A percentile compares a stretch with the other conserved stretches of the same genome.
Conservation (phyloP, 176 grass and related monocot species). For the Thinopyrum elongatum region DNA sequence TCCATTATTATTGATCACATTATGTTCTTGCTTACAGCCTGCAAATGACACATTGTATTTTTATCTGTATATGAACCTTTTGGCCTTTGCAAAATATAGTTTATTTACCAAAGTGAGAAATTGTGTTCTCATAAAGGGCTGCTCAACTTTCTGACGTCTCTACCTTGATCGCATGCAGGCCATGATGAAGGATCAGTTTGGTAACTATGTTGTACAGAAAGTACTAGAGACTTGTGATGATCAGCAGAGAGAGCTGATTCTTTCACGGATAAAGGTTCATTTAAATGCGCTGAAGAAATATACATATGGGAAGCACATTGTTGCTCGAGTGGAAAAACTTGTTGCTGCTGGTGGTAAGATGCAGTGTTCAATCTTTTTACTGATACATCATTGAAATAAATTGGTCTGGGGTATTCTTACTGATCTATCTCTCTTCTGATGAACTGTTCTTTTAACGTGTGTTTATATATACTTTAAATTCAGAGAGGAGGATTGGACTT, state of each 20-base stretch:
- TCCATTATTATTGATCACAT: background rate
- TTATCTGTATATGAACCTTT: background rate
- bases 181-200: constrained; percentile 92
- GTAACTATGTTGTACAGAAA: constrained; percentile 91
- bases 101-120: background rate
- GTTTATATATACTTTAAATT: constrained; percentile 16
- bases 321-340: constrained; percentile 83
- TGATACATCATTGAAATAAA: constrained; percentile 21
- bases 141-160: background rate
- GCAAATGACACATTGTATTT: background rate
- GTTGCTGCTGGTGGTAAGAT: constrained; percentile 69
- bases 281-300: constrained; percentile 86
- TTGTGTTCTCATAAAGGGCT: background rate
- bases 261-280: constrained; percentile 73
- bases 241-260: constrained; percentile 76
- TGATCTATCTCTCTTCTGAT: background rate
- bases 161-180: constrained; percentile 34
- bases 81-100: background rate
- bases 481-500: constrained; percentile 89
- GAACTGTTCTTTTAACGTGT: background rate
- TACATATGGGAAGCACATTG: constrained; percentile 86
- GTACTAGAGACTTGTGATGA: constrained; percentile 80
- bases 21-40: background rate
- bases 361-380: background rate
- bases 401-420: background rate